Conservation (phyloP, 257 asterid species). For the Ajuga chamaepitys region DNA sequence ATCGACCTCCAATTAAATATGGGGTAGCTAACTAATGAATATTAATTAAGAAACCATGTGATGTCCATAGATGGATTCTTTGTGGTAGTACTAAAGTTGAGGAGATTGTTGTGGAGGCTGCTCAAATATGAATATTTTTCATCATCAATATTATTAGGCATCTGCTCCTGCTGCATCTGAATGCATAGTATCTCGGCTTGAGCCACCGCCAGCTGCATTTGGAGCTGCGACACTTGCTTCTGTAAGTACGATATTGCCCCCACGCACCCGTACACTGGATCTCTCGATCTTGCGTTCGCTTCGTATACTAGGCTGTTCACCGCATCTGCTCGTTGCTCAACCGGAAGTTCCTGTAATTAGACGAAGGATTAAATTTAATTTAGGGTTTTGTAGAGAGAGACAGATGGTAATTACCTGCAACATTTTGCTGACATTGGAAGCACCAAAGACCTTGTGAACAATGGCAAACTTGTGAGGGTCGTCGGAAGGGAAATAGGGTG, state of each 20-base stretch:
- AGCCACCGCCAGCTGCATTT: constrained; percentile 52
- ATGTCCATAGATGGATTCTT: constrained; percentile 34
- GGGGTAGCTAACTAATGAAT: background rate
- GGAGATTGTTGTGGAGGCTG: constrained; percentile 21
- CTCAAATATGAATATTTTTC: constrained; percentile 25
- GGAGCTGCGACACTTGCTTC: constrained; percentile 45
- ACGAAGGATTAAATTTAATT: background rate
- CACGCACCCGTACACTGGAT: constrained; percentile 51
- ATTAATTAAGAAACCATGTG: constrained; percentile 42
- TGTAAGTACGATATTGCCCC: constrained; percentile 49
- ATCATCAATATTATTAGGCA: background rate
- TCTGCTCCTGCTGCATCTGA: constrained; percentile 33
- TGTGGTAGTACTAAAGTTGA: constrained; percentile 31
- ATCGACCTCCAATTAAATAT: background rate
- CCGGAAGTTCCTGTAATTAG: constrained; percentile 33
- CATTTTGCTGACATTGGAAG: constrained; percentile 67
- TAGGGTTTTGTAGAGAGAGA: too few relatives aligned
- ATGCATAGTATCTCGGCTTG: constrained; percentile 49
- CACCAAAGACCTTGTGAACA: constrained; percentile 68
- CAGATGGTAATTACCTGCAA: constrained; percentile 40
- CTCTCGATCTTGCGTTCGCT: constrained; percentile 43
- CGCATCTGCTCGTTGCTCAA: constrained; percentile 38
- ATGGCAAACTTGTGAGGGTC: constrained; percentile 64
- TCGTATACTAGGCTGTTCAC: constrained; percentile 53
- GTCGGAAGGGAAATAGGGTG: constrained; percentile 56